phyloP scores from a whole-genome alignment of 768 basidiomycete species.

The Hericium coralloides region DNA sequence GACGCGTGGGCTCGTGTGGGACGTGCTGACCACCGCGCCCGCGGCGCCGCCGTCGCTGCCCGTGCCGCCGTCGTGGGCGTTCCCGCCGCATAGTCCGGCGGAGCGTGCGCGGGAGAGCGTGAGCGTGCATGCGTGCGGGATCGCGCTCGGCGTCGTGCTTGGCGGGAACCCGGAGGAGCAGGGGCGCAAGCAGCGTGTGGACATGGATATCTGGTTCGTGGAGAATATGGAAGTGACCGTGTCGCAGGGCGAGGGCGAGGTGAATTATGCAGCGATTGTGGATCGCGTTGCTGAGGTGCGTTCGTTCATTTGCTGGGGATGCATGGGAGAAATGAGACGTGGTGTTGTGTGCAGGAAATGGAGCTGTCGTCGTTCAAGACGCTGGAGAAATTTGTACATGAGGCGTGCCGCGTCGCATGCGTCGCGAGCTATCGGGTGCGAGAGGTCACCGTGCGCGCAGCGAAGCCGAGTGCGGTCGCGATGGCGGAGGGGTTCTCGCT shows the following conservation, averaged over 20 bases:
- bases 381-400: slow-evolving; percentile 7
- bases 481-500: slow-evolving; percentile 1
- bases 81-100: no score
- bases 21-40: neutral
- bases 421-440: slow-evolving; percentile 1
- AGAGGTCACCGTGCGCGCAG: slow-evolving; percentile 5
- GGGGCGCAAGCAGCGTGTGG: slow-evolving; percentile 5
- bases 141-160: slow-evolving; percentile 4
- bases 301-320: neutral
- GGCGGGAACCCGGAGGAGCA: slow-evolving; percentile 3
- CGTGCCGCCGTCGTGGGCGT: neutral
- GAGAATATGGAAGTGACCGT: neutral
- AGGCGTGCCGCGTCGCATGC: slow-evolving; percentile 5
- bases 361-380: slow-evolving; percentile 2
- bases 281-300: slow-evolving; percentile 7
- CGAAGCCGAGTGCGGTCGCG: slow-evolving; percentile 1
- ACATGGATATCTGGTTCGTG: slow-evolving; percentile 7
- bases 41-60: neutral
- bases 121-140: slow-evolving; percentile 3
- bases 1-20: slow-evolving; percentile 5
- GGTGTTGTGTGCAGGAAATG: neutral
- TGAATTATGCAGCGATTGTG: slow-evolving; percentile 3
- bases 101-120: neutral
- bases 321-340: neutral
- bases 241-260: neutral